A percentile compares a stretch with the other conserved stretches of the same genome.
Conservation (phyloP, 2,329 filamentous ascomycete genomes). For the Pyricularia sp. region DNA sequence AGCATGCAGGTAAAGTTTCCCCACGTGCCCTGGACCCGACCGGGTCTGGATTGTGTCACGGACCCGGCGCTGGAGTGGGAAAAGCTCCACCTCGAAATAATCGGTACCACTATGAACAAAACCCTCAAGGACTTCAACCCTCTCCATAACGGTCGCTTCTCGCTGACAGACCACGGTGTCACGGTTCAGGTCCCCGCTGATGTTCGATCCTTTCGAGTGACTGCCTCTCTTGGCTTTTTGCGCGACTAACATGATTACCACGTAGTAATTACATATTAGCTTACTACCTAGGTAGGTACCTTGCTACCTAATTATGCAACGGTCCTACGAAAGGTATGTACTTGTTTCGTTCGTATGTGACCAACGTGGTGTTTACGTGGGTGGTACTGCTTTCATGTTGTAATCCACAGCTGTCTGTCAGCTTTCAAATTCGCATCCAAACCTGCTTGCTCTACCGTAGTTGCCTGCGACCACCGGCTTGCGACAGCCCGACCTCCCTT, state of each 20-base stretch:
- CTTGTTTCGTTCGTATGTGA: too few species aligned
- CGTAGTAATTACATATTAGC: not conserved
- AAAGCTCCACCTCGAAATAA: not conserved
- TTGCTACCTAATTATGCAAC: too few species aligned
- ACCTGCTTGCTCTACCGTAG: too few species aligned
- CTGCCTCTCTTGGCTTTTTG: not conserved
- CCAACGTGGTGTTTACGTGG: too few species aligned
- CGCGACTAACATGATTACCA: not conserved
- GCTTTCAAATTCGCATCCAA: not conserved
- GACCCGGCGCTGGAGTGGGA: not conserved
- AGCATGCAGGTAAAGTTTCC: not conserved
- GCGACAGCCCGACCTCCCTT: not conserved
- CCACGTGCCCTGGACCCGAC: not conserved
- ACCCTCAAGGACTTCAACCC: too few species aligned
- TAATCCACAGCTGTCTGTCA: not conserved
- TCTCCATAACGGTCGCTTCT: not conserved
- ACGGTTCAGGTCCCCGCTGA: not conserved
- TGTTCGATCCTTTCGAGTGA: not conserved
- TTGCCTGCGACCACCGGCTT: not conserved
- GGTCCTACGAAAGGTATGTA: too few species aligned
- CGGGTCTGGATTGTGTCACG: not conserved
- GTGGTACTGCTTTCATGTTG: not conserved
- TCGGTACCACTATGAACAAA: not conserved
- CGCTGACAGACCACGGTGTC: not conserved
- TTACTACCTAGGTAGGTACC: too few species aligned